These are phyloP conservation scores for Penicillium canariense DNA, from an alignment of 495 filamentous ascomycete species.

Conservation along the genomic window DNA sequence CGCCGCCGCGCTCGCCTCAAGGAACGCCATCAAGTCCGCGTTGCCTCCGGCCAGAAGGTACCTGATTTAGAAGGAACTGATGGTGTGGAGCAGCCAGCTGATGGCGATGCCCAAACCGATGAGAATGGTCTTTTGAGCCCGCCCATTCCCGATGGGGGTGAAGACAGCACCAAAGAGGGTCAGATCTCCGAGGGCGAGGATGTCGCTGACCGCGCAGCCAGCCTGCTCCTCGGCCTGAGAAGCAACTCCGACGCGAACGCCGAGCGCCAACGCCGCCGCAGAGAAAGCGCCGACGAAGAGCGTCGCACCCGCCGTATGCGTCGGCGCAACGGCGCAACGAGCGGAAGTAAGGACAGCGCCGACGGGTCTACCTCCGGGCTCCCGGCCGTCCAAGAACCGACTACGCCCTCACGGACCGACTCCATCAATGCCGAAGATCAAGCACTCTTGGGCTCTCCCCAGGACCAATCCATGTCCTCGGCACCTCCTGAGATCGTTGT, in stretches of 20 bases:
- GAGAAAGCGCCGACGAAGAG: constrained; percentile 72
- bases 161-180: constrained; percentile 36
- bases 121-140: constrained; percentile 42
- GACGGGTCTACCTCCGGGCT: constrained; percentile 33
- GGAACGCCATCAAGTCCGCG: constrained; percentile 87
- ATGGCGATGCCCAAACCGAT: constrained; percentile 24
- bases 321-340: constrained; percentile 49
- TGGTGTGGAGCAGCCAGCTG: constrained; percentile 21
- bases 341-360: constrained; percentile 47
- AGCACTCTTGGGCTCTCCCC: constrained; percentile 25
- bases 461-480: constrained; percentile 26
- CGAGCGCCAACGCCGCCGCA: constrained; percentile 58
- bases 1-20: constrained; percentile 83
- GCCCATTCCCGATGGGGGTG: constrained; percentile 35
- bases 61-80: constrained; percentile 61
- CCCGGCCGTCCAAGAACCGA: constrained; percentile 35
- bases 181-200: constrained; percentile 64
- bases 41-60: constrained; percentile 82
- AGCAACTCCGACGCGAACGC: constrained; percentile 56
- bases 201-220: constrained; percentile 78
- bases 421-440: constrained; percentile 24
- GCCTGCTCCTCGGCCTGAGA: constrained; percentile 75
- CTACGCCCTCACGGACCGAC: constrained; percentile 28
- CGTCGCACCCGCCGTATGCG: constrained; percentile 57
- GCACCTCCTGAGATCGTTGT: constrained; percentile 41